A percentile compares a stretch with the other conserved stretches of the same genome.
Conservation (phyloP, 192 early-diverging fungal genomes). For the Coemansia sp. region DNA sequence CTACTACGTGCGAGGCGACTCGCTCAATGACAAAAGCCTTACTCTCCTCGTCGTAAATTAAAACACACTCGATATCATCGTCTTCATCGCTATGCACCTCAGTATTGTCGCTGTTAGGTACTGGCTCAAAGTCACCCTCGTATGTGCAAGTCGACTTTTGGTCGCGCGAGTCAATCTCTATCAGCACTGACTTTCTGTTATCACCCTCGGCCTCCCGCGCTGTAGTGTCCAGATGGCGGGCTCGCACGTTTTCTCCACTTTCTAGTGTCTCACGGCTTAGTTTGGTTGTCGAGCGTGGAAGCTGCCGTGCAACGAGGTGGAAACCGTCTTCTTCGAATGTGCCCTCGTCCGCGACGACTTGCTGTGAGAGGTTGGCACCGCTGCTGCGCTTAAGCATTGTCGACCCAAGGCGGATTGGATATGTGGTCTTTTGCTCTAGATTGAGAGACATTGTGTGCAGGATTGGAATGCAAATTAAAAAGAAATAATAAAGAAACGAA, state of each 20-base stretch:
- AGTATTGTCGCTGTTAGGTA: neutral
- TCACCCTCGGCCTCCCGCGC: neutral
- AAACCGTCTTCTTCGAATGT: conserved; percentile 20
- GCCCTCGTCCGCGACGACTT: neutral
- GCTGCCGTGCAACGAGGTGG: conserved; percentile 39
- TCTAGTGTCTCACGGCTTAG: conserved; percentile 45
- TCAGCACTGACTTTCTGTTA: conserved; percentile 12
- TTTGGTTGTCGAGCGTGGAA: conserved; percentile 45
- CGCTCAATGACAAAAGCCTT: conserved; percentile 45
- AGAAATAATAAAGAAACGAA: neutral
- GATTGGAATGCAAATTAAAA: neutral
- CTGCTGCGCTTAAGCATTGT: conserved; percentile 12
- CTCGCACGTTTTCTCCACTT: conserved; percentile 22
- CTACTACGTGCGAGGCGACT: conserved; percentile 9
- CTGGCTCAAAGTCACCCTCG: conserved; percentile 42
- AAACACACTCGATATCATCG: conserved; percentile 27
- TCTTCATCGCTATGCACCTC: neutral
- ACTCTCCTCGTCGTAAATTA: conserved; percentile 44
- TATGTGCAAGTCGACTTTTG: conserved; percentile 39
- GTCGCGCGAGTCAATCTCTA: conserved; percentile 35
- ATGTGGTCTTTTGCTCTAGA: conserved; percentile 40
- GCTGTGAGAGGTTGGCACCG: neutral
- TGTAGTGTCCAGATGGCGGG: conserved; percentile 12
- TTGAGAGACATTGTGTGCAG: conserved; percentile 42
- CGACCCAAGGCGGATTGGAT: conserved; percentile 23